These are phyloP conservation scores for Hanseniaspora vineae DNA, from an alignment of 805 yeast species.

Conservation along the genomic window DNA sequence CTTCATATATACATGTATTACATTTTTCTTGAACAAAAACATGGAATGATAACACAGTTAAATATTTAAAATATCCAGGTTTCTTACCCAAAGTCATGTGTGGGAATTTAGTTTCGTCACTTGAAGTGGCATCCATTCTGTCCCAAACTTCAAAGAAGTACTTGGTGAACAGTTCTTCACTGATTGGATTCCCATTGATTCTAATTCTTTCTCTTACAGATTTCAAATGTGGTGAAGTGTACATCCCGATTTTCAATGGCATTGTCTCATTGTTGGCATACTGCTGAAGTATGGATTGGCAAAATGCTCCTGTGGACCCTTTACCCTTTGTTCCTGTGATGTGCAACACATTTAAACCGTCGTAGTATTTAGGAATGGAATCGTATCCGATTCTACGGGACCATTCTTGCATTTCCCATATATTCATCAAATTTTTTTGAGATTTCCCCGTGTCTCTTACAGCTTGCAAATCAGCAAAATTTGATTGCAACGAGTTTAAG, in stretches of 20 bases:
- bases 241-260: conserved; percentile 68
- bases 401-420: conserved; percentile 83
- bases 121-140: conserved; percentile 42
- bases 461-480: conserved; percentile 81
- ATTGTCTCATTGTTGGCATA: conserved; percentile 28
- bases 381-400: conserved; percentile 63
- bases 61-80: conserved; percentile 87
- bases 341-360: conserved; percentile 69
- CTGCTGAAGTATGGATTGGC: conserved; percentile 64
- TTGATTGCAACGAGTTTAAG: conserved; percentile 79
- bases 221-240: conserved; percentile 91
- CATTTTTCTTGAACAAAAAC: conserved; percentile 79
- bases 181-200: conserved; percentile 75
- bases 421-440: conserved; percentile 49
- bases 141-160: conserved; percentile 96
- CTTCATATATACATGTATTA: conserved; percentile 92
- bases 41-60: conserved; percentile 84
- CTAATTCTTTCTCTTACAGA: conserved; percentile 85
- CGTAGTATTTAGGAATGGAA: conserved; percentile 24
- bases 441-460: conserved; percentile 51
- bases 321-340: conserved; percentile 98
- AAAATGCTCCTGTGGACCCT: conserved; percentile 95
- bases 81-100: conserved; percentile 59
- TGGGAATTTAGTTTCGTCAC: conserved; percentile 51
- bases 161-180: conserved; percentile 66